These are phyloP conservation scores for Penicillium sp. DNA, from an alignment of 2,329 filamentous ascomycete species.

Conservation along the genomic window DNA sequence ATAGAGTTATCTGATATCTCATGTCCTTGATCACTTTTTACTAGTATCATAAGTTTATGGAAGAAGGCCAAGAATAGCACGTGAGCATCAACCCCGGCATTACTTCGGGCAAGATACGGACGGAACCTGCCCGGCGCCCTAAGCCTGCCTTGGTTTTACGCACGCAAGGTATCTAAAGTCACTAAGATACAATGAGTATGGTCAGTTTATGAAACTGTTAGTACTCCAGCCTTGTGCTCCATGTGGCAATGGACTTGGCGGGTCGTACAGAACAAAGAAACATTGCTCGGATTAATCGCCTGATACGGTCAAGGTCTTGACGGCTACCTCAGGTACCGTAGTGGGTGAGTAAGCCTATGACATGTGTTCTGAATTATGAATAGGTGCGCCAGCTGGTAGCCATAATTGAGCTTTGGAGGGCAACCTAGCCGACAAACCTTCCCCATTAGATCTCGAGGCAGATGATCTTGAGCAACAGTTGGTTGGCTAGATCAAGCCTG, in stretches of 20 bases:
- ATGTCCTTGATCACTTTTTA: neutral
- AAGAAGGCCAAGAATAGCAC: neutral
- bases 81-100: neutral
- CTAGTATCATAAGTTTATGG: neutral
- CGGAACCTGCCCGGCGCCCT: neutral
- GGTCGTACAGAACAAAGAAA: neutral
- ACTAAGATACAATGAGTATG: neutral
- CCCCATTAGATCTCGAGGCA: neutral
- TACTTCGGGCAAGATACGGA: neutral
- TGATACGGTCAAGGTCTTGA: slow-evolving; percentile 7
- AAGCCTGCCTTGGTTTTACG: neutral
- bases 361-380: neutral
- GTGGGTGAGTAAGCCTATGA: neutral
- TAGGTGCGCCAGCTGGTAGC: neutral
- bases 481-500: neutral
- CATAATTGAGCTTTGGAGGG: neutral
- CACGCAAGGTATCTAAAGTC: neutral
- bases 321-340: slow-evolving; percentile 5
- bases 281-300: slow-evolving; percentile 11
- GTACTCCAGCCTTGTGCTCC: neutral
- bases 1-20: neutral
- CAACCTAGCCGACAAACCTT: neutral
- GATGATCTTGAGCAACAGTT: neutral
- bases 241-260: too few species aligned
- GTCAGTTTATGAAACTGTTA: neutral